Evolutionary conservation across 768 basidiomycete species (phyloP), one percentile per base, ranked within the genome.

Genomic region (Lactarius hatsudake): DNA sequence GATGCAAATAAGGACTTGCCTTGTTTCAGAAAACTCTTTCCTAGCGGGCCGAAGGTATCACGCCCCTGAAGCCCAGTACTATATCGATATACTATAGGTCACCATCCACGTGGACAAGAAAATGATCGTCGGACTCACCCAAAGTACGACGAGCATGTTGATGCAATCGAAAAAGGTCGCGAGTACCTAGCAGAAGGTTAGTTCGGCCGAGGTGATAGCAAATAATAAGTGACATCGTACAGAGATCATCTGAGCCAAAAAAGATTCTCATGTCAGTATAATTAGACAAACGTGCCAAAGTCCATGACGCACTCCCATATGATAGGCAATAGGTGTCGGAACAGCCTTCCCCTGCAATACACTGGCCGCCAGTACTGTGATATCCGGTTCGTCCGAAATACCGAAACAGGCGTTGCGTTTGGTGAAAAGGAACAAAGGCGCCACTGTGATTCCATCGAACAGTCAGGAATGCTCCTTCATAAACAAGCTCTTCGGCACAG

Each of bases 1-100:
- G 36, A 36, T 26, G 59, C 13, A 26, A 59, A 65, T 34, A 43
- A 58, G 23, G 45, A 51, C 65, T 7, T 63, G 38, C 70, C 70
- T 66, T 71, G 70, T 58, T 66, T 68, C 40, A 71, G 43, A 43
- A 71, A 66, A 48, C 56, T 65, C 42, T 61, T 26, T 23, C 69
- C 69, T 26, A 71, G 62, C 13, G 62, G 61, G 12, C 68, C 65
- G 9, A 56, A 59, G n/a, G 59, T 42, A 36, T 62, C 67, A 9
- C 43, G 70, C 48, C 61, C 34, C 10, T 6, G 32, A 57, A 71
- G n/a, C 3, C 48, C 62, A 70, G 51, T 66, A 32, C 70, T 71
- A 48, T 13, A 28, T 15, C 10, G 23, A 15, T 53, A 28, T 3
- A 36, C 20, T 18, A 17, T 13, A n/a, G 43, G 28, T 30, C 18